Evolutionary conservation across 2,329 filamentous ascomycete genomes (phyloP).

Genomic region (Gremmenia infestans): DNA sequence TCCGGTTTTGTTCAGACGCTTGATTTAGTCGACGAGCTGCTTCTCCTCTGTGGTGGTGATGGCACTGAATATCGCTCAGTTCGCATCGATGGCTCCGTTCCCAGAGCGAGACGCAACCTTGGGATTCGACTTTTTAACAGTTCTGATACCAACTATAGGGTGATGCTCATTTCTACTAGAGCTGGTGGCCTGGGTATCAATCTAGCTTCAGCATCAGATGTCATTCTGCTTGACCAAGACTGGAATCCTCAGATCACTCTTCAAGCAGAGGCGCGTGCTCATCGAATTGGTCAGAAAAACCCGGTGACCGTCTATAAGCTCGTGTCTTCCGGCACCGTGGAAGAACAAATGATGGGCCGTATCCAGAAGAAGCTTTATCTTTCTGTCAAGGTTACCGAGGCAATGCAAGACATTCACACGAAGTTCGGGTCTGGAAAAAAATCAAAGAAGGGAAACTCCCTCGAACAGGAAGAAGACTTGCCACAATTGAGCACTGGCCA

Average conservation of each 20-base stretch:
- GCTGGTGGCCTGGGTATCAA: slow-evolving; percentile 97
- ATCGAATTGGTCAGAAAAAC: slow-evolving; percentile 92
- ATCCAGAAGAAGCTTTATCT: slow-evolving; percentile 55
- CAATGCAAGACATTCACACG: slow-evolving; percentile 49
- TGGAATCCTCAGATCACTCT: slow-evolving; percentile 98
- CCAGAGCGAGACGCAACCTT: slow-evolving; percentile 81
- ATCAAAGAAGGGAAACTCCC: slow-evolving; percentile 25
- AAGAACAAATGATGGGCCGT: slow-evolving; percentile 70
- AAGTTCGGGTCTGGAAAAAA: slow-evolving; percentile 27
- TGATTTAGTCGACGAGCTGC: slow-evolving; percentile 85
- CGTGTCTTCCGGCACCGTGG: slow-evolving; percentile 79
- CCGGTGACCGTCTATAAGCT: slow-evolving; percentile 94
- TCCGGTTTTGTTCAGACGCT: slow-evolving; percentile 90
- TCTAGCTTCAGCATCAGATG: slow-evolving; percentile 89
- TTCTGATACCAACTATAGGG: slow-evolving; percentile 73
- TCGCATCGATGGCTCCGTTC: slow-evolving; percentile 77
- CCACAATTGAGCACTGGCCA: slow-evolving; percentile 47
- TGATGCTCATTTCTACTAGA: slow-evolving; percentile 86
- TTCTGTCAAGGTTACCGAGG: slow-evolving; percentile 54
- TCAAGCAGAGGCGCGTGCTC: slow-evolving; percentile 86
- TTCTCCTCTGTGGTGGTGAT: slow-evolving; percentile 42
- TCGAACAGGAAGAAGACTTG: slow-evolving; percentile 38
- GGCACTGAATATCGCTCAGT: slow-evolving; percentile 67
- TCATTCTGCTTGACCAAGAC: slow-evolving; percentile 95
- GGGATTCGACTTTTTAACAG: slow-evolving; percentile 93